These are phyloP conservation scores for Scopulariopsis brevicaulis DNA, from an alignment of 2,329 filamentous ascomycete species.

Conservation along the genomic window DNA sequence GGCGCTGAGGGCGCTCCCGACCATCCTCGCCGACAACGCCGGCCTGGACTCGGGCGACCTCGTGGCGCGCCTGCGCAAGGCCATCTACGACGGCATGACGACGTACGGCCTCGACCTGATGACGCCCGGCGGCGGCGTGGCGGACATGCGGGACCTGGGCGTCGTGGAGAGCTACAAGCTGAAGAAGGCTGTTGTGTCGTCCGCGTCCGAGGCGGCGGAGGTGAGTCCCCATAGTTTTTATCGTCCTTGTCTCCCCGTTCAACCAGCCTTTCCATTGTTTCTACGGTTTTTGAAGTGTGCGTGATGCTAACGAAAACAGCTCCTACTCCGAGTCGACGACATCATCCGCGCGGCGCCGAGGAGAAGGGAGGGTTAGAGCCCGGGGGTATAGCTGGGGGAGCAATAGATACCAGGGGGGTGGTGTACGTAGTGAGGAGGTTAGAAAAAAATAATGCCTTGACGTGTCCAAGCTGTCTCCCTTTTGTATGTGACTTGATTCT, in stretches of 20 bases:
- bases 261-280: background rate
- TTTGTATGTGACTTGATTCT: no score
- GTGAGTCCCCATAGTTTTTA: conserved; percentile 37
- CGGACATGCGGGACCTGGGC: conserved; percentile 90
- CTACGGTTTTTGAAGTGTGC: no score
- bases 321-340: conserved; percentile 90
- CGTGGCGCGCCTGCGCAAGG: conserved; percentile 81
- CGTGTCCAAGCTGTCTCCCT: background rate
- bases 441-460: background rate
- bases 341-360: conserved; percentile 92
- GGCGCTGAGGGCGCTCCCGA: conserved; percentile 85
- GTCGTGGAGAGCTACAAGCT: conserved; percentile 98
- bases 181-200: conserved; percentile 95
- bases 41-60: conserved; percentile 93
- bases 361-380: conserved; percentile 43
- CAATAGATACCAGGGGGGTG: background rate
- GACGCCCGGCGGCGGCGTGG: conserved; percentile 81
- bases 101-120: conserved; percentile 84
- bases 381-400: background rate
- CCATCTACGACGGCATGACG: conserved; percentile 88
- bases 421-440: background rate
- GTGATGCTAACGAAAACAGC: conserved; percentile 30
- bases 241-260: background rate
- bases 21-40: conserved; percentile 94
- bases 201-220: conserved; percentile 92